Evolutionary conservation across 169 alveolate species (phyloP).

Genomic region (Plasmodium billcollinsi): DNA sequence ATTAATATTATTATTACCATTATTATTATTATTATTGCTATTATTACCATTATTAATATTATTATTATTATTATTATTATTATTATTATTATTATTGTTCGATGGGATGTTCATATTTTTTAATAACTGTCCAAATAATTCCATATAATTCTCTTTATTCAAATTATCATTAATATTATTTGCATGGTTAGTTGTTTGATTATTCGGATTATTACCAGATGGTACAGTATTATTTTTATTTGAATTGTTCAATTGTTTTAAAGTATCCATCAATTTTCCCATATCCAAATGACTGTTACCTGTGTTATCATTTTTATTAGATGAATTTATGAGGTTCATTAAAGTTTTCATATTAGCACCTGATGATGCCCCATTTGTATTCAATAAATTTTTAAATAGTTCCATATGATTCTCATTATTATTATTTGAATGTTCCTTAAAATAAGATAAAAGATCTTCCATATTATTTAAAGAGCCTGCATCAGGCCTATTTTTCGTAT

Average conservation of each 20-base stretch:
- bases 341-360: slow-evolving; percentile 9
- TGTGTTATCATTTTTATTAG: not conserved
- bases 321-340: slow-evolving; percentile 19
- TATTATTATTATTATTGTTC: no score
- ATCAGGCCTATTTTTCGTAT: not conserved
- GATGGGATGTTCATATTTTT: not conserved
- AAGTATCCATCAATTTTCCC: slow-evolving; percentile 17
- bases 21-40: no score
- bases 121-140: slow-evolving; percentile 1
- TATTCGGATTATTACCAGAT: not conserved
- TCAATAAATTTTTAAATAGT: slow-evolving; percentile 8
- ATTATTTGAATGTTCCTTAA: slow-evolving; percentile 5
- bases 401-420: not conserved
- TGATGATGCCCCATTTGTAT: slow-evolving; percentile 17
- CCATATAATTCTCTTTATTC: slow-evolving; percentile 15
- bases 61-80: no score
- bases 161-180: slow-evolving; percentile 2
- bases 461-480: slow-evolving; percentile 21
- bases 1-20: no score
- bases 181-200: not conserved
- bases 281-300: slow-evolving; percentile 13
- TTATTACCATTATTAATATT: no score
- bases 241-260: slow-evolving; percentile 9
- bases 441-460: slow-evolving; percentile 11
- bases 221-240: not conserved